Conservation (phyloP, 148 eudicot species). For the Chenopodium formosanum region DNA sequence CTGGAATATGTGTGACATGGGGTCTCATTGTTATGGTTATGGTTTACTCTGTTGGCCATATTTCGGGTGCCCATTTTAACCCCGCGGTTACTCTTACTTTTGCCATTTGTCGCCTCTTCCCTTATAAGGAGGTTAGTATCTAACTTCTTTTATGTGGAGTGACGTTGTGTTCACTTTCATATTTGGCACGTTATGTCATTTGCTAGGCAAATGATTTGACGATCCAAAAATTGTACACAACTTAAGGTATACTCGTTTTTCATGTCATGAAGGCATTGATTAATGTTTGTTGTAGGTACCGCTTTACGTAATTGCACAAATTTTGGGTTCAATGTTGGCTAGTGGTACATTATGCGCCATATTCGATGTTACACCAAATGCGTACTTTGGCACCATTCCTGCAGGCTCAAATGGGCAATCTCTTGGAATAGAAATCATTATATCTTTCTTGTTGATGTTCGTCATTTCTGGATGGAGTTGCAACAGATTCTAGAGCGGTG, state of each 20-base stretch:
- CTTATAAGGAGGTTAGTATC: slow-evolving; percentile 49
- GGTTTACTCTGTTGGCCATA: slow-evolving; percentile 75
- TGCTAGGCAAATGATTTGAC: background rate
- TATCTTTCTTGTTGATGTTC: slow-evolving; percentile 77
- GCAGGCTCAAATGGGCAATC: slow-evolving; percentile 61
- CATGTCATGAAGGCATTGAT: background rate
- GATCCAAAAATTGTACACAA: too few relatives aligned
- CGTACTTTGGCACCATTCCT: slow-evolving; percentile 74
- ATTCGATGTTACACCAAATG: slow-evolving; percentile 52
- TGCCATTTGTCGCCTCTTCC: slow-evolving; percentile 59
- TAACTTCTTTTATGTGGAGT: background rate
- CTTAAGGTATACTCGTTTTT: too few relatives aligned
- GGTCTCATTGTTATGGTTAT: slow-evolving; percentile 82
- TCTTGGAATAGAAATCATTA: slow-evolving; percentile 60
- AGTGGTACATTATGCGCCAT: slow-evolving; percentile 55
- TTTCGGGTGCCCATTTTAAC: slow-evolving; percentile 89
- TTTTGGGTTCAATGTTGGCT: slow-evolving; percentile 66
- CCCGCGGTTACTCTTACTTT: slow-evolving; percentile 81
- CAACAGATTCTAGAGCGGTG: slow-evolving; percentile 75
- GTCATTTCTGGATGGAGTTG: slow-evolving; percentile 71
- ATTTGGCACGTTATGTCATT: background rate
- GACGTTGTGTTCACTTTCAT: background rate
- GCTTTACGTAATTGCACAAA: slow-evolving; percentile 55
- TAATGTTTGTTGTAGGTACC: slow-evolving; percentile 48
- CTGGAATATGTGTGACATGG: slow-evolving; percentile 81